Evolutionary conservation across 2,329 filamentous ascomycete species (phyloP), one percentile per base, ranked within the genome.

Genomic region (Mollisia scopiformis): DNA sequence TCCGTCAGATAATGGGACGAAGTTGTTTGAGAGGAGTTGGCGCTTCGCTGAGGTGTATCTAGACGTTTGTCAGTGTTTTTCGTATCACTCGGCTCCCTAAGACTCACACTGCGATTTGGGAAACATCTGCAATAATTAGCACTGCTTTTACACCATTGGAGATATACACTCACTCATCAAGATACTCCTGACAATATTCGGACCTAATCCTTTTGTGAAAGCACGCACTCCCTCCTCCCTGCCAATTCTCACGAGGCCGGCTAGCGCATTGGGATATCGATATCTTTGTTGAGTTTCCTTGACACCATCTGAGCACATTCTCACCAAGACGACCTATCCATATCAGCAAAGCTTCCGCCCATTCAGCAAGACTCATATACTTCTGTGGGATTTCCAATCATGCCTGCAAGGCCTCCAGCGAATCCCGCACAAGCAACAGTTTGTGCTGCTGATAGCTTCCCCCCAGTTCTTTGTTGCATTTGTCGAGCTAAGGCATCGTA

Each of bases 261-360:
- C 60, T 0, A 78, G 10, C 0, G 77, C 75, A 39, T 80, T 78
- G 0, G 73, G 66, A 57, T 80, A 79, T 5, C 60, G 62, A 50
- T 77, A 78, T n/a, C 75, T 71, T 53, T 80, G 70, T 0, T 64
- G 63, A 0, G 68, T 64, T 1, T 71, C 59, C 62, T 76, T 79
- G 0, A 78, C 78, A 1, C 77, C 78, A 65, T 80, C 78, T 14
- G 78, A 76, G 60, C 78, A 80, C 78, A 80, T 80, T 6, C 78
- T 71, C 0, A 80, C 78, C 5, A 80, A 73, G 0, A 79, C 72
- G 0, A 78, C 74, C 69, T 72, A 1, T 5, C 4, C 16, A n/a
- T 8, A 23, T 61, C 13, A 54, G 49, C 33, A n/a, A n/a, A n/a
- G n/a, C n/a, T n/a, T n/a, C n/a, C n/a, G n/a, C n/a, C n/a, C 55